Conservation (phyloP, 2,329 filamentous ascomycete genomes). For the Graphilbum sp. region DNA sequence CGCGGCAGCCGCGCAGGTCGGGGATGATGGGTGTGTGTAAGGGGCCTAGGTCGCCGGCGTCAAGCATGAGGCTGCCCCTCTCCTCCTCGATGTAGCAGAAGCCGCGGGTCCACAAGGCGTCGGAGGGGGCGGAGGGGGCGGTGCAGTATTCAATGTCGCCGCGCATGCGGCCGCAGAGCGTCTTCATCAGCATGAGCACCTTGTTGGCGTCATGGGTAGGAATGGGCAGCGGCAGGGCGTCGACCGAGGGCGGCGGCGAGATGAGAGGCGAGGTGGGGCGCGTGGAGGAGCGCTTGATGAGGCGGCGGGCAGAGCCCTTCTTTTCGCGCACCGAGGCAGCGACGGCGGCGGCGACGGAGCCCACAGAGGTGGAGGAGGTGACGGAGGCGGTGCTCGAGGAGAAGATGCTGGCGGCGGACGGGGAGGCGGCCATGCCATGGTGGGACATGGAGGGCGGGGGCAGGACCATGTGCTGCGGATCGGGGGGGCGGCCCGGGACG, state of each 20-base stretch:
- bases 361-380: neutral
- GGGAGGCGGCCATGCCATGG: too few species aligned
- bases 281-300: slow-evolving; percentile 38
- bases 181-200: slow-evolving; percentile 61
- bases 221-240: slow-evolving; percentile 42
- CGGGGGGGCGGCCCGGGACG: too few species aligned
- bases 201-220: slow-evolving; percentile 54
- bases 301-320: slow-evolving; percentile 25
- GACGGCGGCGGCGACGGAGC: neutral
- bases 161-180: slow-evolving; percentile 61
- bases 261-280: slow-evolving; percentile 42
- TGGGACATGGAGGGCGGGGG: too few species aligned
- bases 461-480: too few species aligned
- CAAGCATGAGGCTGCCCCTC: slow-evolving; percentile 49
- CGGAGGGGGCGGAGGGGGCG: slow-evolving; percentile 36
- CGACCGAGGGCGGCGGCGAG: slow-evolving; percentile 37
- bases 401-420: neutral
- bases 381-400: neutral
- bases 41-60: slow-evolving; percentile 48
- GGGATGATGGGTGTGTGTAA: slow-evolving; percentile 52
- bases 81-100: slow-evolving; percentile 66
- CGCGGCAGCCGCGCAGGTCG: slow-evolving; percentile 58
- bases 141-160: slow-evolving; percentile 59
- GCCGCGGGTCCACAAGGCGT: slow-evolving; percentile 51
- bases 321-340: slow-evolving; percentile 20